These are phyloP conservation scores for Neoarthrinium moseri DNA, from an alignment of 2,329 filamentous ascomycete genomes.

Conservation along the genomic window DNA sequence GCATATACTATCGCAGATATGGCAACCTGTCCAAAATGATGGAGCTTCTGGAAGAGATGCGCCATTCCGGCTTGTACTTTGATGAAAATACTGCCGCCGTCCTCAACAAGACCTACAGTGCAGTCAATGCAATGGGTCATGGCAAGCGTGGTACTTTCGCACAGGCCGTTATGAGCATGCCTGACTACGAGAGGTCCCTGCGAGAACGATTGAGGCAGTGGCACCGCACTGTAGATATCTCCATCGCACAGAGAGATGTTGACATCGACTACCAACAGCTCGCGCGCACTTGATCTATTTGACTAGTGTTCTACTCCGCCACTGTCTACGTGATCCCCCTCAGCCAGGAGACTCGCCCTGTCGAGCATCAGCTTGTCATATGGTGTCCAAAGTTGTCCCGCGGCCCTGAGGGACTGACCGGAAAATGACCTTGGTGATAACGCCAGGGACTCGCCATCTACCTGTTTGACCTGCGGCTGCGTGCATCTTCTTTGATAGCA, in stretches of 20 bases:
- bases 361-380: too few species aligned
- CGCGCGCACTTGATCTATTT: too few species aligned
- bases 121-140: slow-evolving; percentile 12
- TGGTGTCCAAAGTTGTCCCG: too few species aligned
- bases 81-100: slow-evolving; percentile 46
- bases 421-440: too few species aligned
- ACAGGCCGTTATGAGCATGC: slow-evolving; percentile 31
- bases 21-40: slow-evolving; percentile 56
- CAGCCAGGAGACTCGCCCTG: too few species aligned
- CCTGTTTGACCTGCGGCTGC: too few species aligned
- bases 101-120: slow-evolving; percentile 30
- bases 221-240: slow-evolving; percentile 24
- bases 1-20: slow-evolving; percentile 59
- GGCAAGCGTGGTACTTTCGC: slow-evolving; percentile 25
- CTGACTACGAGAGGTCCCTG: slow-evolving; percentile 33
- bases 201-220: slow-evolving; percentile 27
- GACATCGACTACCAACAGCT: slow-evolving; percentile 15
- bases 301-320: too few species aligned
- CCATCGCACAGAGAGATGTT: slow-evolving; percentile 18
- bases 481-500: too few species aligned
- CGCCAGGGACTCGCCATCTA: too few species aligned
- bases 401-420: too few species aligned
- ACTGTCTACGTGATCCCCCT: too few species aligned
- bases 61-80: slow-evolving; percentile 57
- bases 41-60: slow-evolving; percentile 64